A percentile compares a stretch with the other conserved stretches of the same genome.
phyloP scores from a whole-genome alignment of 2,329 filamentous ascomycete species.

The Grosmannia clavigera region DNA sequence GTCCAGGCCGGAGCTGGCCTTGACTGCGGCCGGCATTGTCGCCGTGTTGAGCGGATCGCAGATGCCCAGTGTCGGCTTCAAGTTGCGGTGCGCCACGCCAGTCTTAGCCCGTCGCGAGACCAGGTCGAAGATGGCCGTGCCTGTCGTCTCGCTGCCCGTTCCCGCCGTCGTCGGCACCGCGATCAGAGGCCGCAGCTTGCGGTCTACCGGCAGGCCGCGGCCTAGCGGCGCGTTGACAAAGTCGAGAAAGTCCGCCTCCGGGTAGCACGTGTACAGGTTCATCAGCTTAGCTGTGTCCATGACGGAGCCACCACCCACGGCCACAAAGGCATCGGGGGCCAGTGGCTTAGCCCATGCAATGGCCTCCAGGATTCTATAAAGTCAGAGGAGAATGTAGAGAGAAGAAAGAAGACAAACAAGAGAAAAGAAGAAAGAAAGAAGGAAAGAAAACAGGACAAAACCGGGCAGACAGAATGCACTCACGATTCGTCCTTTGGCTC shows the following conservation, averaged over 20 bases:
- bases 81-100: constrained; percentile 84
- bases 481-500: constrained; percentile 93
- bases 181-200: constrained; percentile 60
- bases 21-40: constrained; percentile 91
- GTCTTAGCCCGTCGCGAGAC: constrained; percentile 86
- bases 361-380: constrained; percentile 66
- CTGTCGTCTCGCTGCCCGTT: constrained; percentile 87
- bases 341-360: constrained; percentile 78
- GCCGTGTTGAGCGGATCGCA: constrained; percentile 77
- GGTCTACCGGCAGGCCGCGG: constrained; percentile 64
- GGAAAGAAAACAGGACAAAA: not conserved
- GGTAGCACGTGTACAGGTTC: constrained; percentile 89
- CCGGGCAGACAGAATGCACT: constrained; percentile 18
- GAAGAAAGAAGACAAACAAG: not conserved
- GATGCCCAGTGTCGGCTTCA: constrained; percentile 91
- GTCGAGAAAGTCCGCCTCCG: constrained; percentile 87
- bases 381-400: not conserved
- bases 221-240: constrained; percentile 95
- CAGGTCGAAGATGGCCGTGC: constrained; percentile 95
- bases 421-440: not conserved
- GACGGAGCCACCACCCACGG: constrained; percentile 84
- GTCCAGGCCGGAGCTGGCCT: constrained; percentile 82
- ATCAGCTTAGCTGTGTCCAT: constrained; percentile 98
- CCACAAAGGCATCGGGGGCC: constrained; percentile 76
- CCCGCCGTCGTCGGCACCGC: constrained; percentile 79